Evolutionary conservation across 352 stramenopile species (phyloP).

Genomic region (Nothophytophthora sp.): DNA sequence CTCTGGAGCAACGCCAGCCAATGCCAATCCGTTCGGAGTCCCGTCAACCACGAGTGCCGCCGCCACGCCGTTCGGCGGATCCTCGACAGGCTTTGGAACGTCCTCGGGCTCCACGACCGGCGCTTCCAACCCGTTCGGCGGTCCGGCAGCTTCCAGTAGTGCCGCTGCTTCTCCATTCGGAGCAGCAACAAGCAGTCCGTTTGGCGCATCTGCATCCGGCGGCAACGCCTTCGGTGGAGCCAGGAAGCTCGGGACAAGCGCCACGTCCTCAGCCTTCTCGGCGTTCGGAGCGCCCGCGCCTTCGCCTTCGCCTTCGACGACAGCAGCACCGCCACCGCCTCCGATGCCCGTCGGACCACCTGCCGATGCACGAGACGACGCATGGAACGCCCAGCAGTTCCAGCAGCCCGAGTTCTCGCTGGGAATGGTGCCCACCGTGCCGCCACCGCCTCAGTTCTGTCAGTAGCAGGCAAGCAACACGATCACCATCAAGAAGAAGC

Average conservation of each 20-base stretch:
- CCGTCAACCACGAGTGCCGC: conserved; percentile 6
- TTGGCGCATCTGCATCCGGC: conserved; percentile 22
- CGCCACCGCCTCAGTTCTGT: conserved; percentile 57
- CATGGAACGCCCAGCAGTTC: conserved; percentile 69
- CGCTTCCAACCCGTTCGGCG: conserved; percentile 19
- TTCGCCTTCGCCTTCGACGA: conserved; percentile 1
- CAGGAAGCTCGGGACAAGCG: conserved; percentile 5
- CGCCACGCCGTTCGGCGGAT: conserved; percentile 13
- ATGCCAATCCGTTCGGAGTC: conserved; percentile 18
- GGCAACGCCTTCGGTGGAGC: conserved; percentile 16
- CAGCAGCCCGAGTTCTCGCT: conserved; percentile 49
- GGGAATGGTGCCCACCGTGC: conserved; percentile 62
- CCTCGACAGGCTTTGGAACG: conserved; percentile 14
- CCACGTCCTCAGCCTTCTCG: conserved; percentile 10
- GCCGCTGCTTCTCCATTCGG: conserved; percentile 19
- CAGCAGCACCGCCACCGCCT: no score
- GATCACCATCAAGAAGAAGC: no score
- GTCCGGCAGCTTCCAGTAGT: conserved; percentile 9
- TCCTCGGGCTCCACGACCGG: conserved; percentile 10
- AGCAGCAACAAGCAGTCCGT: conserved; percentile 34
- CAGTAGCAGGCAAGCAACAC: conserved; percentile 24
- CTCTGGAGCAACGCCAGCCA: conserved; percentile 10
- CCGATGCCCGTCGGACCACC: conserved; percentile 10
- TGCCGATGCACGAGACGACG: conserved; percentile 46
- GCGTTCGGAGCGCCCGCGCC: conserved; percentile 11